Base-by-base conservation (phyloP, 2,329 filamentous ascomycete species). In the Curvularia sp. region DNA sequence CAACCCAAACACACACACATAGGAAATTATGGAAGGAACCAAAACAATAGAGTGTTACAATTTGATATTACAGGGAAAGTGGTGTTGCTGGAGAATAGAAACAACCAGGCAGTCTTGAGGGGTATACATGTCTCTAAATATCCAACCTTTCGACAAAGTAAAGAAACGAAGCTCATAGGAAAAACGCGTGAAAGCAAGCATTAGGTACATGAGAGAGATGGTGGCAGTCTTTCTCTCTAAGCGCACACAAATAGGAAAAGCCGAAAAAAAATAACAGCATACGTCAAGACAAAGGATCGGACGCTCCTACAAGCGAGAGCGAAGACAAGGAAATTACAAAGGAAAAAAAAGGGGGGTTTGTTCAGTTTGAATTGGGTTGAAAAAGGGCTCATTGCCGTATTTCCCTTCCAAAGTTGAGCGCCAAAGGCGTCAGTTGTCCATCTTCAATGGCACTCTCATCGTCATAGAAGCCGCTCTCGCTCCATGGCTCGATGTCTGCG, bases 401-500 rank as follows among this genome's bases (percentile, higher is more conserved):
- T 50, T 75, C 72, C 5, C 69, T 58, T 1, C 74, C 74, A 60
- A 75, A 75, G 59, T 71, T 69, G 28, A 75, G 51, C 5, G 70
- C 74, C 27, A 76, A 64, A 25, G 74, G 74, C 41, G 73, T 76
- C 48, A 74, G 36, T n/a, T 69, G 64, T 3, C 74, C 75, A 50
- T 80, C 80, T 27, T 80, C 75, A 5, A 52, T 34, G 6, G 79
- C 80, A 63, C 81, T 82, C 27, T 80, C 77, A 57, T 85, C 83
- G 57, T 84, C 83, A 38, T 80, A 80, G 51, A 81, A 81, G 19
- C 78, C 78, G 43, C 76, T 76, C 39, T 81, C 77, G 38, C 79
- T 80, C 55, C 81, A 82, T 48, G 75, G 78, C 36, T 79, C 71
- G 41, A 79, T 80, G 65, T 86, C 84, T 1, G 86, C 86, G 66